Conservation (phyloP, 139 green algal species). For the Eudorina sp. region DNA sequence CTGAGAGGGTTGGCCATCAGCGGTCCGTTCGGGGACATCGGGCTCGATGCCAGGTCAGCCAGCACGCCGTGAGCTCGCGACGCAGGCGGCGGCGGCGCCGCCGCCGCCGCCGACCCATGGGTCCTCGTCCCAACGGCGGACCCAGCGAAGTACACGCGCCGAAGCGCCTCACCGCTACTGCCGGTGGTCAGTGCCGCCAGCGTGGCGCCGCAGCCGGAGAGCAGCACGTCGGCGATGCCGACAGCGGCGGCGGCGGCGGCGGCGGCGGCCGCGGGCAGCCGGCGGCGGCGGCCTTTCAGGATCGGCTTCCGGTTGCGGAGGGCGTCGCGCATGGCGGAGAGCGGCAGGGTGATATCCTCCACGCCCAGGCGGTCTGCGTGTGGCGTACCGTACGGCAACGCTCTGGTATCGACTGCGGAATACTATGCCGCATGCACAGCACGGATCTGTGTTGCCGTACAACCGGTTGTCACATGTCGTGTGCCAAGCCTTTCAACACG, state of each 20-base stretch:
- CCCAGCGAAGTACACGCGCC: background rate
- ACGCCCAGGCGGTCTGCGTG: background rate
- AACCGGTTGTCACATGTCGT: no score
- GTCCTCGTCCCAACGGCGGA: no score
- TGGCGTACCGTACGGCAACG: no score
- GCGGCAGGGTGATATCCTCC: background rate
- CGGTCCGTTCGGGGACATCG: background rate
- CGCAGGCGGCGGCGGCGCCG: background rate
- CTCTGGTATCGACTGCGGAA: no score
- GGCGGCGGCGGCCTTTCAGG: background rate
- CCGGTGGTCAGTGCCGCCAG: background rate
- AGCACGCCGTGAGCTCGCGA: background rate
- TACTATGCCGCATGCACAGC: no score
- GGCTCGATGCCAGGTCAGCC: background rate
- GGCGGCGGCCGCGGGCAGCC: background rate
- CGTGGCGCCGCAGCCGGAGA: background rate
- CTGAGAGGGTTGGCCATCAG: background rate
- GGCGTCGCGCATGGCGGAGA: background rate
- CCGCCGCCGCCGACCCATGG: background rate
- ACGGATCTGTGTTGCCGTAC: no score
- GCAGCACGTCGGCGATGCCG: background rate
- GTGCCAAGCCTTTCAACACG: no score
- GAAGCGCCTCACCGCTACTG: background rate
- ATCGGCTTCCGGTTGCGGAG: background rate
- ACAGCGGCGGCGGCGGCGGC: background rate